Conservation (phyloP, 192 early-diverging fungal genomes). For the Coemansia sp. region DNA sequence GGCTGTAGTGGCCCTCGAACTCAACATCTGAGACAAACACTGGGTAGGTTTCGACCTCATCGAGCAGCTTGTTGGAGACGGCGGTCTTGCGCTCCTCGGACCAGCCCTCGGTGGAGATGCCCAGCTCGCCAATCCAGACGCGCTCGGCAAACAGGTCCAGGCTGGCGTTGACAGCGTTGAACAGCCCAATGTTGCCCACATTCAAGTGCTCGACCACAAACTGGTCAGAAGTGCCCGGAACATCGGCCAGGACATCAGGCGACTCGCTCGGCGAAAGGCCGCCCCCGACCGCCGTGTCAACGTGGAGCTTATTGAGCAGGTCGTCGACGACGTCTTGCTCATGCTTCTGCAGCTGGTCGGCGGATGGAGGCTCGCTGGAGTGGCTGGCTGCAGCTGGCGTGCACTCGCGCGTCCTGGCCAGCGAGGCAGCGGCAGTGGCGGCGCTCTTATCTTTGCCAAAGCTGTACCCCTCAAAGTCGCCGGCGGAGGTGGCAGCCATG, state of each 20-base stretch:
- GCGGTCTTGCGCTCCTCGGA: conserved; percentile 62
- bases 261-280: not conserved
- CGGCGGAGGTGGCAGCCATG: not conserved
- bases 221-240: conserved; percentile 44
- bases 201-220: conserved; percentile 76
- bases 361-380: not conserved
- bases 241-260: conserved; percentile 11
- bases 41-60: conserved; percentile 70
- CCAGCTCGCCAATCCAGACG: conserved; percentile 80
- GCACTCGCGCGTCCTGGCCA: conserved; percentile 1
- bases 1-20: conserved; percentile 91
- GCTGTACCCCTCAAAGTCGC: not conserved
- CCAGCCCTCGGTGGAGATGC: conserved; percentile 72
- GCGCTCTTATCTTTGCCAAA: not conserved
- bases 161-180: conserved; percentile 85
- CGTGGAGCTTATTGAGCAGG: conserved; percentile 20
- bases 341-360: conserved; percentile 6
- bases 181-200: conserved; percentile 93
- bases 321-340: conserved; percentile 3
- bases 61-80: conserved; percentile 63
- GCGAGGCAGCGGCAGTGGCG: not conserved
- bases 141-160: conserved; percentile 59
- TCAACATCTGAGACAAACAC: conserved; percentile 82
- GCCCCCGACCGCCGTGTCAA: not conserved
- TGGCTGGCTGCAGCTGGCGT: conserved; percentile 1